Base-by-base conservation (phyloP, 2,329 filamentous ascomycete genomes). In the Apiospora hydei region DNA sequence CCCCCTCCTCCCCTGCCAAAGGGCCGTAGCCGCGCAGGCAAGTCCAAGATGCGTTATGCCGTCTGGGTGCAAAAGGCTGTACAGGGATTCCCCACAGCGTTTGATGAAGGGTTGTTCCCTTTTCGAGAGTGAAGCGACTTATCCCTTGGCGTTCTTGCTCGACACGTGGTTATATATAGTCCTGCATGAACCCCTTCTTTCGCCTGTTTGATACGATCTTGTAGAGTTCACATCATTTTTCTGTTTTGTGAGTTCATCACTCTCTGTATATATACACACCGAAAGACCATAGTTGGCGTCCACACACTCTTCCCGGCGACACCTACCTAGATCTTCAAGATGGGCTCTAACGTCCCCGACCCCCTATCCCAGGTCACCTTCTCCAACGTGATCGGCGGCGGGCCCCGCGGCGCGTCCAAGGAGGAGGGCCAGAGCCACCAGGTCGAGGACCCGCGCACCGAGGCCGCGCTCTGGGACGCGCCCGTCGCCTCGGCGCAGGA, bases 371-470 rank as follows among this genome's bases (percentile, higher is more conserved):
- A 68, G 4, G 46, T 76, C 66, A 71, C 80, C 72, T 87, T 86
- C 76, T 81, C 78, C 79, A 87, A 86, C 77, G 78, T 85, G 71
- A 81, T 87, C 76, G 82, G 85, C 75, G 84, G 84, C 61, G 79
- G 85, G 74, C 76, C 76, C 69, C 82, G 83, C 69, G 72, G 74
- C 43, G 77, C 34, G 34, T 38, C 80, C 68, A 74, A 80, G 34
- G 76, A 78, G 6, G 38, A 34, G 34, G 78, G 76, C 1, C 80
- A 83, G 38, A 64, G 57, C 57, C 78, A 77, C 1, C 80, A 84
- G 41, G 83, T 83, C 30, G 79, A 82, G 72, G 84, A 87, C 75
- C 85, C 85, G 10, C 82, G 85, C 68, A 86, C 83, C 30, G 84
- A 84, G 70, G 79, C 85, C 68, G 75, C 77, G 14, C 81, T 86